Conservation (phyloP, 1,139 yeast genomes). For the Entelexis paramagnoliae region DNA sequence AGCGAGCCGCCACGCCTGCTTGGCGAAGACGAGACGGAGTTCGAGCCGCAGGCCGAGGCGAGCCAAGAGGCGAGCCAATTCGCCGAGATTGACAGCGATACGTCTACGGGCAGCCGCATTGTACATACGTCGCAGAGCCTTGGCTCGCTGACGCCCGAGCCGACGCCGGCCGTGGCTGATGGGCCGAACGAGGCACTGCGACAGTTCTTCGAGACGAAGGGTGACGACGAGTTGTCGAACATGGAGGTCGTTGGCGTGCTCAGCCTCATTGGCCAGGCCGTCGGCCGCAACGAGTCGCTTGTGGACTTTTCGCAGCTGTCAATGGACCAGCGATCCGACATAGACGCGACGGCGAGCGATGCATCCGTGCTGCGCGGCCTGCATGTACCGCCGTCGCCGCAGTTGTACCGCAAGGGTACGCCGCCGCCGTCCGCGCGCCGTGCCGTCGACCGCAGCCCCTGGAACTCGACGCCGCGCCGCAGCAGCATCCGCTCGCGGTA, state of each 20-base stretch:
- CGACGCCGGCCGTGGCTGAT: background rate
- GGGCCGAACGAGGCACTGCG: conserved; percentile 52
- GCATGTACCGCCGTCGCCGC: conserved; percentile 16
- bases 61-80: background rate
- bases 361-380: conserved; percentile 1
- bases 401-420: conserved; percentile 9
- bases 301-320: conserved; percentile 21
- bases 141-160: background rate
- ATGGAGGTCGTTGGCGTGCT: conserved; percentile 79
- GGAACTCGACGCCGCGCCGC: conserved; percentile 10
- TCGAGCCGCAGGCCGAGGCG: background rate
- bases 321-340: background rate
- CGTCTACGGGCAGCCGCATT: conserved; percentile 6
- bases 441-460: conserved; percentile 9
- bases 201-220: conserved; percentile 62
- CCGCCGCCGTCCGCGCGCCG: conserved; percentile 15
- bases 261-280: conserved; percentile 40
- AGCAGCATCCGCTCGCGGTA: conserved; percentile 7
- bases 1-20: conserved; percentile 10
- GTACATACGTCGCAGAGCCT: background rate
- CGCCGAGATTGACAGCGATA: background rate
- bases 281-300: conserved; percentile 31
- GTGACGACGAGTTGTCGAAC: conserved; percentile 62
- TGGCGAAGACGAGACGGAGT: background rate
- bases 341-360: background rate